A percentile compares a stretch with the other conserved stretches of the same genome.
These are phyloP conservation scores for Podaxis mareebaensis DNA, from an alignment of 768 basidiomycete species.

Conservation along the genomic window DNA sequence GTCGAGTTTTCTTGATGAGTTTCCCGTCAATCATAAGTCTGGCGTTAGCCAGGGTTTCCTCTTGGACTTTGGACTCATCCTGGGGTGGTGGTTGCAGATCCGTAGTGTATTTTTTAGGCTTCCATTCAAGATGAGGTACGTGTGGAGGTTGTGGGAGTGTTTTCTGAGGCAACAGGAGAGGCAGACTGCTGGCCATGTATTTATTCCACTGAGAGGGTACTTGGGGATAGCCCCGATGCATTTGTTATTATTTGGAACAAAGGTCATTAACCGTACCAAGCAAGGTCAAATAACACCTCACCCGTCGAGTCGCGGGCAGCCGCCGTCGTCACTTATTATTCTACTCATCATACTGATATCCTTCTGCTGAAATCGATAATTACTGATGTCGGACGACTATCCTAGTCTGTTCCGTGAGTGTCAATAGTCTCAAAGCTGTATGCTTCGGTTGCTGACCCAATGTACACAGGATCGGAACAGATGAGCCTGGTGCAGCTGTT, in stretches of 20 bases:
- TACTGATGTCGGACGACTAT: conserved; percentile 72
- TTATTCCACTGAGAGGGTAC: not conserved
- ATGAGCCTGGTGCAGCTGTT: conserved; percentile 99
- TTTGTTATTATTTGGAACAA: conserved; percentile 1
- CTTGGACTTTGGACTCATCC: conserved; percentile 74
- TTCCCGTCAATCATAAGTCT: conserved; percentile 78
- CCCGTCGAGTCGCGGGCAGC: not conserved
- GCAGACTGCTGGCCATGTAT: conserved; percentile 36
- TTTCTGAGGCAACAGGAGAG: conserved; percentile 54
- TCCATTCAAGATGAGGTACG: conserved; percentile 66
- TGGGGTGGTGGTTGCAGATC: conserved; percentile 76
- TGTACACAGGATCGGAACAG: conserved; percentile 80
- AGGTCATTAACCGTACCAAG: conserved; percentile 2
- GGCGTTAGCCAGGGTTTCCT: conserved; percentile 77
- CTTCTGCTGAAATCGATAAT: not conserved
- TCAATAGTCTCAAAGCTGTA: not conserved
- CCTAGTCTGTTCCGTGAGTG: conserved; percentile 81
- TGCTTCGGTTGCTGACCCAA: conserved; percentile 9
- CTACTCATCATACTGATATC: not conserved
- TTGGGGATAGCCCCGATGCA: not conserved
- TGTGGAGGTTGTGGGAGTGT: conserved; percentile 34
- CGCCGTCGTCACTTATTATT: not conserved
- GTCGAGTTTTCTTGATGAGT: conserved; percentile 86
- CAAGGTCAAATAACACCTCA: not conserved
- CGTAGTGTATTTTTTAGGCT: conserved; percentile 66